Evolutionary conservation across 2,329 filamentous ascomycete genomes (phyloP), one percentile per base, ranked within the genome.

Genomic region (Claviceps sp.): DNA sequence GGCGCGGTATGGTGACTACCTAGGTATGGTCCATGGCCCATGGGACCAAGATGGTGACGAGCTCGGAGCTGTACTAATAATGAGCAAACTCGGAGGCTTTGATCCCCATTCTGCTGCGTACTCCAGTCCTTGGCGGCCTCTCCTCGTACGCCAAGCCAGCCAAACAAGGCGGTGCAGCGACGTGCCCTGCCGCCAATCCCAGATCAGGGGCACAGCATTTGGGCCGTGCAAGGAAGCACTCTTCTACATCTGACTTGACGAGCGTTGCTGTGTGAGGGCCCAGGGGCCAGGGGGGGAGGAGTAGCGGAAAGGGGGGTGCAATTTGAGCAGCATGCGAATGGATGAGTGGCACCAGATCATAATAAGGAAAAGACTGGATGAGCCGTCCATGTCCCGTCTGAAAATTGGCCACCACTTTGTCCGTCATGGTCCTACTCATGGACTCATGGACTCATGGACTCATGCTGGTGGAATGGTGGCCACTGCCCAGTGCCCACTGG

Each of bases 1-100:
- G 53, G 47, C 53, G 36, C 38, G 58, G 59, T 57, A 59, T 61
- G n/a, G n/a, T n/a, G n/a, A n/a, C n/a, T n/a, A n/a, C n/a, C n/a
- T n/a, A n/a, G n/a, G n/a, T n/a, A n/a, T n/a, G n/a, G n/a, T n/a
- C n/a, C n/a, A n/a, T n/a, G n/a, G n/a, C n/a, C n/a, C n/a, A n/a
- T n/a, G 61, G 57, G 57, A 60, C 58, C 55, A 63, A 34, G 59
- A 59, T 64, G 63, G 58, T 60, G 53, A 63, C 60, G n/a, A n/a
- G n/a, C n/a, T n/a, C n/a, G n/a, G 59, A 59, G 64, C 64, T 62
- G 62, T 65, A 60, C 53, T n/a, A n/a, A n/a, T 55, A 44, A 44
- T 22, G 50, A 47, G 47, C 47, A 51, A 51, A 50, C 52, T 50
- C 45, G 57, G 60, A 59, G 58, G 17, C 26, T 20, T 53, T 50